Conservation (phyloP, 2,329 filamentous ascomycete genomes). For the Fusarium marasasianum region DNA sequence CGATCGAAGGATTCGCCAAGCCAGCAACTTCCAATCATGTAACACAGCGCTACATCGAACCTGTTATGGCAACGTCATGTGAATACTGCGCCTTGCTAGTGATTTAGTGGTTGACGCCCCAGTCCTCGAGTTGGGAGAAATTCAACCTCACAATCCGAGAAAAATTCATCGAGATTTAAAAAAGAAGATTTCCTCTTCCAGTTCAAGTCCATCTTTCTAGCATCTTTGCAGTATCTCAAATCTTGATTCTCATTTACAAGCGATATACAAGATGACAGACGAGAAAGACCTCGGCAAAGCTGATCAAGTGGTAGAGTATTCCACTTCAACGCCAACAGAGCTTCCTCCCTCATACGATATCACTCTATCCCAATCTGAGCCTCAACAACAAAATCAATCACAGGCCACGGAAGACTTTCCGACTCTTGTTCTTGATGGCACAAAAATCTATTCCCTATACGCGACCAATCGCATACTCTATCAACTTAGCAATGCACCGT, state of each 20-base stretch:
- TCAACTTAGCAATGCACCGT: slow-evolving; percentile 38
- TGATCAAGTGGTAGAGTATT: background rate
- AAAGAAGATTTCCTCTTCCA: background rate
- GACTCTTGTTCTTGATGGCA: slow-evolving; percentile 35
- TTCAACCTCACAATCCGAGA: background rate
- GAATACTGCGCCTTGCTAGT: background rate
- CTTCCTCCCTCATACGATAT: slow-evolving; percentile 13
- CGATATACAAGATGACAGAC: background rate
- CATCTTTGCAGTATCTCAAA: background rate
- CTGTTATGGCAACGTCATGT: background rate
- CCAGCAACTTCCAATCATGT: background rate
- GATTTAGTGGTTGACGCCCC: no score
- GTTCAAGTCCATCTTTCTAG: background rate
- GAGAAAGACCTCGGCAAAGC: background rate
- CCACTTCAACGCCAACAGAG: background rate
- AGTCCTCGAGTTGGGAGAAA: background rate
- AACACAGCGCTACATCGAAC: background rate
- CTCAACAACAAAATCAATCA: background rate
- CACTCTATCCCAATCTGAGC: background rate
- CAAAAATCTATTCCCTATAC: slow-evolving; percentile 31
- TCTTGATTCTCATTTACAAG: background rate
- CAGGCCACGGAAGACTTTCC: slow-evolving; percentile 16
- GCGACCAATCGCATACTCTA: slow-evolving; percentile 37
- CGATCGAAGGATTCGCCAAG: background rate
- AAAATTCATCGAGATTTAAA: background rate